Base-by-base conservation (phyloP, 2,329 filamentous ascomycete species). In the Alternaria brassicae region DNA sequence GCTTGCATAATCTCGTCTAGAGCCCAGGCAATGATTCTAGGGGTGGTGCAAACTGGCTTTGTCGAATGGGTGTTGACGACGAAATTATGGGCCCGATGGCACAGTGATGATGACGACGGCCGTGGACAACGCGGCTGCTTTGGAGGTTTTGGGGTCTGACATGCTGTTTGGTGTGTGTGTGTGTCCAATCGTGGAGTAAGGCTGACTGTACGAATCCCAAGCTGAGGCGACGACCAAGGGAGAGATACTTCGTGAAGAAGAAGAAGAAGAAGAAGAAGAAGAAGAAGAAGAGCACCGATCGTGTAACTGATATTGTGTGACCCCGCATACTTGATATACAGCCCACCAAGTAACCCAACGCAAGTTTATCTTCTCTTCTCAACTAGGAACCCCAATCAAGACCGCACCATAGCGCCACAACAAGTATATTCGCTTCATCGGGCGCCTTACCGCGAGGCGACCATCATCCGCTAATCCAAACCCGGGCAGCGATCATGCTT, bases 81-180 rank as follows among this genome's bases (percentile, higher is more conserved):
- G 8, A 5, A n/a, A 7, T 44, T 44, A 65, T 30, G 48, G 52
- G n/a, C 60, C 56, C 5, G 58, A 41, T 3, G 66, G 66, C 12
- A 67, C 53, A 0, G 62, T 63, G 56, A 68, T 63, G 36, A 63
- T 68, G 30, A 68, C 62, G 12, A 68, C 58, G 1, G 62, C 66
- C 15, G 58, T 67, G 2, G 64, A 68, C 12, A 67, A 27, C 5
- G 66, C 66, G n/a, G 66, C 64, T 4, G 64, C 60, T 57, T 67
- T 67, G 8, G 61, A 62, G 34, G 62, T 58, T 56, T 67, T 65
- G 10, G 61, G 62, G 34, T 59, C 60, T 19, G 62, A 59, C 58
- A 63, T 67, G 15, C 37, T 57, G n/a, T 2, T 28, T 21, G 13
- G n/a, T 2, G 23, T 21, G 13, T 10, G 6, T 23, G 13, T 30